Conservation (phyloP, 106 monocot species). For the Phalaenopsis equestris region DNA sequence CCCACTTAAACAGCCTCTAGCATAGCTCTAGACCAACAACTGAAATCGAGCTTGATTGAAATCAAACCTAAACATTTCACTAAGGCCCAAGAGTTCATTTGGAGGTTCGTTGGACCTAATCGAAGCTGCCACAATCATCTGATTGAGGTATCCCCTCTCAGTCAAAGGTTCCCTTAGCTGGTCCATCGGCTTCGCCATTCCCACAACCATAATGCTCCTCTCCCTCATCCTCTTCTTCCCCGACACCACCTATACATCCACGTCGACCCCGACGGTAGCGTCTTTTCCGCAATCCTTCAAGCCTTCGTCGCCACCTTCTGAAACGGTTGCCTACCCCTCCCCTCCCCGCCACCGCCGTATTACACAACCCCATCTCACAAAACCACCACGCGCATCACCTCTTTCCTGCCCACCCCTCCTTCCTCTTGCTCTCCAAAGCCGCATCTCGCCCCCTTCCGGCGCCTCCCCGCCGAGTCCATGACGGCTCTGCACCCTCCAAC, state of each 20-base stretch:
- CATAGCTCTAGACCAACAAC: constrained; percentile 13
- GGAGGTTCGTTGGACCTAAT: too few species aligned
- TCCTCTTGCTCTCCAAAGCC: neutral
- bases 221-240: neutral
- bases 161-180: constrained; percentile 25
- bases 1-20: too few species aligned
- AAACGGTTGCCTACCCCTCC: neutral
- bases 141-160: constrained; percentile 1
- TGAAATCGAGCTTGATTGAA: too few species aligned
- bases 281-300: constrained; percentile 9
- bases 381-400: neutral
- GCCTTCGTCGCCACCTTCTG: constrained; percentile 7
- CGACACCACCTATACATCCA: neutral
- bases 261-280: constrained; percentile 11
- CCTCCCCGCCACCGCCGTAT: neutral
- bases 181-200: constrained; percentile 25
- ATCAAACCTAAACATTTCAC: too few species aligned
- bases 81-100: too few species aligned
- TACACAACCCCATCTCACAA: neutral
- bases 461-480: neutral
- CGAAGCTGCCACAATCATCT: too few species aligned
- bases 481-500: neutral
- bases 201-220: constrained; percentile 14
- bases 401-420: neutral
- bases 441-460: neutral